Evolutionary conservation across 192 early-diverging fungal species (phyloP).

Genomic region (Coemansia sp.): DNA sequence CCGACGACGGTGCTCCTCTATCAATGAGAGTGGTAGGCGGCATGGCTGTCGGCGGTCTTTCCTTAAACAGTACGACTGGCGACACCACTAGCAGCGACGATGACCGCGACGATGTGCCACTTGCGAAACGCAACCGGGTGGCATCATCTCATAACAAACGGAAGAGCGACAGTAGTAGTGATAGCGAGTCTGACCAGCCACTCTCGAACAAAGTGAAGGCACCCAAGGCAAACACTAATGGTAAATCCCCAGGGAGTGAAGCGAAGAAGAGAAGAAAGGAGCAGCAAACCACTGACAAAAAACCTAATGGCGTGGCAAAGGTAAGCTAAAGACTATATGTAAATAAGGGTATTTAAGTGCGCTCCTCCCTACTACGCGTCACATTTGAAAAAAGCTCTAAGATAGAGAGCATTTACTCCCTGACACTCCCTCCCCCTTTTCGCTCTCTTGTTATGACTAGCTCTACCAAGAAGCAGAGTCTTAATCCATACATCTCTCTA

Average conservation of each 20-base stretch:
- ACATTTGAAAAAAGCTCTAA: not conserved
- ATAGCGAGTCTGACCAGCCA: slow-evolving; percentile 50
- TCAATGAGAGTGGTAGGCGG: slow-evolving; percentile 23
- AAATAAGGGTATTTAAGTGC: not conserved
- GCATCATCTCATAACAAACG: slow-evolving; percentile 10
- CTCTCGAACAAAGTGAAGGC: slow-evolving; percentile 38
- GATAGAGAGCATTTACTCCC: not conserved
- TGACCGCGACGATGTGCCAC: slow-evolving; percentile 38
- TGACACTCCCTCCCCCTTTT: not conserved
- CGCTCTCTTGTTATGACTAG: not conserved
- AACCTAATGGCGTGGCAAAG: slow-evolving; percentile 18
- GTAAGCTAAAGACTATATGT: slow-evolving; percentile 1
- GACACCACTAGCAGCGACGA: slow-evolving; percentile 16
- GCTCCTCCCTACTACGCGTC: not conserved
- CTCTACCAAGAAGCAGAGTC: not conserved
- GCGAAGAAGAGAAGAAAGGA: slow-evolving; percentile 9
- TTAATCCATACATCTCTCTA: not conserved
- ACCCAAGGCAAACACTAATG: slow-evolving; percentile 13
- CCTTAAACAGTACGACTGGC: not conserved
- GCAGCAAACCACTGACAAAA: not conserved
- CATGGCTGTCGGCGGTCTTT: not conserved
- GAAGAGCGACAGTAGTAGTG: slow-evolving; percentile 16
- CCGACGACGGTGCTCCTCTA: slow-evolving; percentile 44
- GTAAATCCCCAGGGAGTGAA: slow-evolving; percentile 5
- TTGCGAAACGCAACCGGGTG: slow-evolving; percentile 25